These are phyloP conservation scores for Pistacia vera DNA, from an alignment of 345 rosid species.

Conservation along the genomic window DNA sequence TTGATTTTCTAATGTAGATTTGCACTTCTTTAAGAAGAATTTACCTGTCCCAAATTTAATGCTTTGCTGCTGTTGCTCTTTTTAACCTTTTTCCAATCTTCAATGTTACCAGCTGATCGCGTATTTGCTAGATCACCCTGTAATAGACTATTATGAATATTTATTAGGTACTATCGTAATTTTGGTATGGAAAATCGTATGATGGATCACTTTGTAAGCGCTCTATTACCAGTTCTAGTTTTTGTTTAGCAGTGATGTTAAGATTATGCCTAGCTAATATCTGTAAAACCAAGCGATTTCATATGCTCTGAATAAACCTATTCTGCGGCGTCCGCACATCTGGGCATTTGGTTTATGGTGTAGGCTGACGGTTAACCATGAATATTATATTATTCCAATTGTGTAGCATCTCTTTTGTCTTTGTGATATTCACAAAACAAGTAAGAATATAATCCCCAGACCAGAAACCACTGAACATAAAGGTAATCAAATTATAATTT, in stretches of 20 bases:
- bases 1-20: slow-evolving; percentile 26
- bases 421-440: too few relatives aligned
- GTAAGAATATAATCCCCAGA: too few relatives aligned
- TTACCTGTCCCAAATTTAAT: neutral
- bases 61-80: neutral
- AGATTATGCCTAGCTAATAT: too few relatives aligned
- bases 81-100: slow-evolving; percentile 4
- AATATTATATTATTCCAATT: too few relatives aligned
- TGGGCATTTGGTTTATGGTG: too few relatives aligned
- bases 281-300: neutral
- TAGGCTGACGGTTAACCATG: too few relatives aligned
- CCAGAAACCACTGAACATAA: too few relatives aligned
- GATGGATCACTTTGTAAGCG: neutral
- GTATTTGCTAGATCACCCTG: neutral
- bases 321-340: too few relatives aligned
- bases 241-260: too few relatives aligned
- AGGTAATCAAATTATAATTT: too few relatives aligned
- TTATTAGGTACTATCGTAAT: neutral
- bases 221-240: too few relatives aligned
- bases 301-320: neutral
- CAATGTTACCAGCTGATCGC: neutral
- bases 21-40: neutral
- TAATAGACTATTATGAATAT: neutral
- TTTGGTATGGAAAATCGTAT: neutral
- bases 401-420: too few relatives aligned